phyloP scores from a whole-genome alignment of 306 rosid genomes.

The Heteromeles arbutifolia region DNA sequence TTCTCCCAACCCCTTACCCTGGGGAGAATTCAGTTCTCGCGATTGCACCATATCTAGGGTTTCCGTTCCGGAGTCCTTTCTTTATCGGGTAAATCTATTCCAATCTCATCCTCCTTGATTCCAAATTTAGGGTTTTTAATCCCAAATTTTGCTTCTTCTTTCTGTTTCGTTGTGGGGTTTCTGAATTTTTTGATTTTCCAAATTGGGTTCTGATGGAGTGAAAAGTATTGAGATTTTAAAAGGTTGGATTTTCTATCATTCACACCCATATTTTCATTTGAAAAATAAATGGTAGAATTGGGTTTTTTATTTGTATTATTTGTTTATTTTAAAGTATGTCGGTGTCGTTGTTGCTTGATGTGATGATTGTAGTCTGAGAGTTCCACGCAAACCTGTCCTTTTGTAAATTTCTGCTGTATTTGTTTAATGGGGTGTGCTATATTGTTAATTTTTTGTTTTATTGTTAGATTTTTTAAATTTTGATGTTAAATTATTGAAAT shows the following conservation, averaged over 20 bases:
- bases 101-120: background rate
- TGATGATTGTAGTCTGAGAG: constrained; percentile 17
- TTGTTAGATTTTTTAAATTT: constrained; percentile 8
- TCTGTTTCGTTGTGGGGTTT: background rate
- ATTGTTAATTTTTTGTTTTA: background rate
- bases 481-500: background rate
- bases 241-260: background rate
- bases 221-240: constrained; percentile 2
- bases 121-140: constrained; percentile 1
- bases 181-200: background rate
- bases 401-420: background rate
- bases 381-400: constrained; percentile 20
- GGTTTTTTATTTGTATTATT: background rate
- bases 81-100: background rate
- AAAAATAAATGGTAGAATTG: background rate
- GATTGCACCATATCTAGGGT: background rate
- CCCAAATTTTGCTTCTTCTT: background rate
- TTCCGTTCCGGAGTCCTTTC: background rate
- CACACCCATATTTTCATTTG: background rate
- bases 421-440: constrained; percentile 7
- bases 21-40: background rate
- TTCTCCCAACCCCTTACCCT: background rate
- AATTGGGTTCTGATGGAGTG: background rate
- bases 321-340: background rate
- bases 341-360: constrained; percentile 25